Conservation (phyloP, 225 moss, liverwort and hornwort species). For the Straminergon stramineum region DNA sequence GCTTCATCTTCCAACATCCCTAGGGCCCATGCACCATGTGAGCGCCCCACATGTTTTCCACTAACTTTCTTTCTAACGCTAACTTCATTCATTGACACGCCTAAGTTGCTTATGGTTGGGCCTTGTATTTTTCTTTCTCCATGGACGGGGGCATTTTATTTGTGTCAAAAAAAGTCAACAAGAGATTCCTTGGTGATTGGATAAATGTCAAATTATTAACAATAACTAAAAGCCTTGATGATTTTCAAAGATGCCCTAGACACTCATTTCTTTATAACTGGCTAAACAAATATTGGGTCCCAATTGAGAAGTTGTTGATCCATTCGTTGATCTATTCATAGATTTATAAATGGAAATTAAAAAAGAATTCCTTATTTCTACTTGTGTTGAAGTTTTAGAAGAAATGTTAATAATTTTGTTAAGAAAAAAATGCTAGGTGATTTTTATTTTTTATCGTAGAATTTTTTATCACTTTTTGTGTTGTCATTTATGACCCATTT, state of each 20-base stretch:
- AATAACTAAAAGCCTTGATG: not conserved
- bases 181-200: not conserved
- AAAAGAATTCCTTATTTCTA: not conserved
- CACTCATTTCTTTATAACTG: not conserved
- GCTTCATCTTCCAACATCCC: no score
- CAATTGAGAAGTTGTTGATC: rapidly evolving
- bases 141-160: no score
- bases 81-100: no score
- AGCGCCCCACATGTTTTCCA: no score
- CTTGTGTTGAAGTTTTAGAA: rapidly evolving
- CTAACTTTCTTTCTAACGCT: no score
- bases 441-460: not conserved
- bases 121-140: no score
- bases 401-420: not conserved
- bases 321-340: not conserved
- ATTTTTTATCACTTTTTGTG: not conserved
- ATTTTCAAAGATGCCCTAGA: not conserved
- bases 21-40: no score
- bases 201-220: not conserved
- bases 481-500: not conserved
- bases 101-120: no score
- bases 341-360: not conserved
- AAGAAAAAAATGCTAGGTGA: not conserved
- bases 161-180: not conserved
- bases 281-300: not conserved